A percentile compares a stretch with the other conserved stretches of the same genome.
These are phyloP conservation scores for Erythrophleum fordii DNA, from an alignment of 306 rosid species.

Conservation along the genomic window DNA sequence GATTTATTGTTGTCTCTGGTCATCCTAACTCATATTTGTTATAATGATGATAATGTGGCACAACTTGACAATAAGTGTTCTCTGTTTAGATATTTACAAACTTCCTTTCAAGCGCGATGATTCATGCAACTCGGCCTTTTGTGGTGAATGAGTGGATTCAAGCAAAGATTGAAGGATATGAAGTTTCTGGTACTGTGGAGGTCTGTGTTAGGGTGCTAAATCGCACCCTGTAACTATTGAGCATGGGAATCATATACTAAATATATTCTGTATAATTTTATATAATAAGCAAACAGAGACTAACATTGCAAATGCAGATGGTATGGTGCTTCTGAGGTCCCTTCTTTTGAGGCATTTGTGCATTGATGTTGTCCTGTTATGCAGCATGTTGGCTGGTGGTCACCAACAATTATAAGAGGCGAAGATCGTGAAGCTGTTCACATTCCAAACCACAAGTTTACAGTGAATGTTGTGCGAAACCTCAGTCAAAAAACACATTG, in stretches of 20 bases:
- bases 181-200: slow-evolving; percentile 98
- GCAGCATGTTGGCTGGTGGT: slow-evolving; percentile 99
- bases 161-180: slow-evolving; percentile 93
- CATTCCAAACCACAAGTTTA: slow-evolving; percentile 96
- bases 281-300: slow-evolving; percentile 5
- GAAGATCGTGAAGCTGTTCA: slow-evolving; percentile 99
- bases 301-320: slow-evolving; percentile 2
- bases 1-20: slow-evolving; percentile 14
- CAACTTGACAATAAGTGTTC: slow-evolving; percentile 30
- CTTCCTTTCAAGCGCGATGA: slow-evolving; percentile 95
- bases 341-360: background rate
- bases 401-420: slow-evolving; percentile 84
- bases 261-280: slow-evolving; percentile 12
- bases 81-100: slow-evolving; percentile 85
- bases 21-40: slow-evolving; percentile 23
- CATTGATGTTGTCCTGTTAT: slow-evolving; percentile 43
- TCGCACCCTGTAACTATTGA: slow-evolving; percentile 28
- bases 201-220: slow-evolving; percentile 54
- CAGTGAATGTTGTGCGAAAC: slow-evolving; percentile 90
- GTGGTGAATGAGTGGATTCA: slow-evolving; percentile 95
- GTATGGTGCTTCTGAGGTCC: slow-evolving; percentile 32
- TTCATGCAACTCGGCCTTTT: slow-evolving; percentile 97
- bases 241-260: slow-evolving; percentile 8
- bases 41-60: slow-evolving; percentile 18
- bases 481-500: slow-evolving; percentile 97